phyloP scores from a whole-genome alignment of 495 filamentous ascomycete species.

The Penicillium chermesinum region DNA sequence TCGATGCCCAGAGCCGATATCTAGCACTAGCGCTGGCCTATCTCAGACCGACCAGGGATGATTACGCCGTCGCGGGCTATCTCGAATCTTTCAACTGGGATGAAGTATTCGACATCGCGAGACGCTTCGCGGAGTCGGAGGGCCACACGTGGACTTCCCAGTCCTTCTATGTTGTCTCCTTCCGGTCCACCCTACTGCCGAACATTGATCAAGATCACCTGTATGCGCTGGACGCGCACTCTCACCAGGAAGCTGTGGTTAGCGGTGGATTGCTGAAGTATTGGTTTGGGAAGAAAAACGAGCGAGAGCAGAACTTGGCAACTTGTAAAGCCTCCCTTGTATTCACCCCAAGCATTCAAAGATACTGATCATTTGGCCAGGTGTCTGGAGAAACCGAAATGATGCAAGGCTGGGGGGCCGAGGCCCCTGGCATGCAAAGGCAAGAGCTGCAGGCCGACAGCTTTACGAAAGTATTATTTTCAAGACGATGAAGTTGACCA shows the following conservation, averaged over 20 bases:
- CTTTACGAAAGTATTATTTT: constrained; percentile 53
- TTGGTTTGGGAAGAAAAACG: constrained; percentile 72
- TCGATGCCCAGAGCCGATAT: constrained; percentile 59
- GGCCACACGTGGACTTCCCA: constrained; percentile 56
- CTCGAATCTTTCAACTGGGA: constrained; percentile 73
- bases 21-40: constrained; percentile 65
- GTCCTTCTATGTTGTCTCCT: constrained; percentile 77
- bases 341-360: neutral
- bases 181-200: constrained; percentile 63
- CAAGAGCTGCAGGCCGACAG: constrained; percentile 29
- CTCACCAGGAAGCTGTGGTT: constrained; percentile 69
- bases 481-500: constrained; percentile 55
- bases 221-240: constrained; percentile 62
- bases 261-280: constrained; percentile 87
- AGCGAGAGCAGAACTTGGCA: constrained; percentile 60
- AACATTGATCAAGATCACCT: constrained; percentile 58
- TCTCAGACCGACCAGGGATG: constrained; percentile 54
- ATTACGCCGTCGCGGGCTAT: constrained; percentile 76
- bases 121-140: constrained; percentile 29
- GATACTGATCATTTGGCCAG: constrained; percentile 20
- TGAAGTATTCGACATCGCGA: constrained; percentile 53
- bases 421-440: constrained; percentile 50
- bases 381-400: constrained; percentile 63
- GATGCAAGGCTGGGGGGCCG: constrained; percentile 65
- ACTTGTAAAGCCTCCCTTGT: constrained; percentile 49